A percentile compares a stretch with the other conserved stretches of the same genome.
phyloP scores from a whole-genome alignment of 345 rosid genomes.

The Psidium guajava region DNA sequence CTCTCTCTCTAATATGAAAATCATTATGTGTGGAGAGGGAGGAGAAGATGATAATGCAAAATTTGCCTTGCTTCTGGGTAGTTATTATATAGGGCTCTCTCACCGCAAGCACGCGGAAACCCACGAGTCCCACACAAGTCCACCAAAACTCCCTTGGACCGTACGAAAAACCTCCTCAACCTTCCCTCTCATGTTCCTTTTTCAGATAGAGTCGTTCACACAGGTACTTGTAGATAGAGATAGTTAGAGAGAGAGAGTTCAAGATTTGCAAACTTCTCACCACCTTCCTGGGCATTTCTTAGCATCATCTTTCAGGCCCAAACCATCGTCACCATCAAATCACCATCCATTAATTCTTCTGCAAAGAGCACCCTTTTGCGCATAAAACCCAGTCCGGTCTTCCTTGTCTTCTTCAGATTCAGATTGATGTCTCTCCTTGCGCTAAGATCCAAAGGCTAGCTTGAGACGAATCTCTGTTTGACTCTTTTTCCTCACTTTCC shows the following conservation, averaged over 20 bases:
- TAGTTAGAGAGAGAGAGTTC: neutral
- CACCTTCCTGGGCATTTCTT: conserved; percentile 28
- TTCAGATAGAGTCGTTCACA: neutral
- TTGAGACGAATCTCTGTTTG: neutral
- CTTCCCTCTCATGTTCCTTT: neutral
- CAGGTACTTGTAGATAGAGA: conserved; percentile 1
- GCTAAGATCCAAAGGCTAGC: conserved; percentile 23
- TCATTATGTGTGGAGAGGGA: neutral
- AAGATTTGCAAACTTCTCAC: conserved; percentile 25
- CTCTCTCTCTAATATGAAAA: neutral
- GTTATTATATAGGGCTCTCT: neutral
- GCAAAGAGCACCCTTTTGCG: conserved; percentile 4
- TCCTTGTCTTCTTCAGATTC: conserved; percentile 13
- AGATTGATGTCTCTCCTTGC: conserved; percentile 13
- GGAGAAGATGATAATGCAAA: neutral
- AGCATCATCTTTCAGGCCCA: neutral
- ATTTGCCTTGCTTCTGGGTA: neutral
- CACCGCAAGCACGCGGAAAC: neutral
- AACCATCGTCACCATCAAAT: neutral
- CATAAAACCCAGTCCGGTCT: neutral
- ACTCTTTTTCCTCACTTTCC: neutral
- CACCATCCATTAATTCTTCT: neutral
- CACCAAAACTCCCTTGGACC: neutral
- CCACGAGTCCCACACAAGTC: neutral
- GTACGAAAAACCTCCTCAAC: neutral